Evolutionary conservation across 495 filamentous ascomycete species (phyloP).

Genomic region (Lophiostoma macrostomum): DNA sequence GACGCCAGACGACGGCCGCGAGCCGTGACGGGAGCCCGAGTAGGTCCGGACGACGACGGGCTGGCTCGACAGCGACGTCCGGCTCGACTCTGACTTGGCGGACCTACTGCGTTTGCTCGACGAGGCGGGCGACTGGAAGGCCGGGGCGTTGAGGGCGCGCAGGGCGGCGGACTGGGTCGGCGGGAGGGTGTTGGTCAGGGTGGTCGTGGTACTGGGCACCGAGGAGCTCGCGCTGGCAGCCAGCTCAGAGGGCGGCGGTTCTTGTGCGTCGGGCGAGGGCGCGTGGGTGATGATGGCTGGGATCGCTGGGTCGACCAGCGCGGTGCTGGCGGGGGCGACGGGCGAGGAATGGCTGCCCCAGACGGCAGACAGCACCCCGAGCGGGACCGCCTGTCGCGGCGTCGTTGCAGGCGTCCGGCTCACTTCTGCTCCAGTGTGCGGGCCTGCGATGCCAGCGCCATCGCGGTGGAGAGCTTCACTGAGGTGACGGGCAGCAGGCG

Average conservation of each 20-base stretch:
- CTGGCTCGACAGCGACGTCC: conserved; percentile 32
- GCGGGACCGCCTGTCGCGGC: conserved; percentile 24
- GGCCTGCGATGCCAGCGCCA: conserved; percentile 21
- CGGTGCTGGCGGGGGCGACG: background rate
- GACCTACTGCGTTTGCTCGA: conserved; percentile 22
- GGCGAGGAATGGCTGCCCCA: conserved; percentile 21
- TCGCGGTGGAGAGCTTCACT: conserved; percentile 8
- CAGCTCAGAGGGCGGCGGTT: conserved; percentile 18
- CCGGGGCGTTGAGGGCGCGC: conserved; percentile 32
- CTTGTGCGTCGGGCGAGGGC: conserved; percentile 29
- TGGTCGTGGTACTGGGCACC: conserved; percentile 25
- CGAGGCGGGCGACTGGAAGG: conserved; percentile 29
- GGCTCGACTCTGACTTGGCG: conserved; percentile 30
- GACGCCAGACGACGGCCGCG: conserved; percentile 23
- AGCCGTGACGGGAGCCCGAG: conserved; percentile 29
- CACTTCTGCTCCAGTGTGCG: conserved; percentile 7
- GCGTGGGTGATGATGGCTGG: conserved; percentile 29
- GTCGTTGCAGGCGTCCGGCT: conserved; percentile 31
- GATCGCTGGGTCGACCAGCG: conserved; percentile 2
- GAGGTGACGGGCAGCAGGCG: too few species aligned
- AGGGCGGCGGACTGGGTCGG: conserved; percentile 31
- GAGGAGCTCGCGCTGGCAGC: conserved; percentile 23
- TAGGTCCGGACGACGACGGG: conserved; percentile 40
- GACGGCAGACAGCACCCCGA: conserved; percentile 28
- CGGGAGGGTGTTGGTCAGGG: conserved; percentile 26